phyloP scores from a whole-genome alignment of 148 eudicot species.

The Gaultheria prostrata region DNA sequence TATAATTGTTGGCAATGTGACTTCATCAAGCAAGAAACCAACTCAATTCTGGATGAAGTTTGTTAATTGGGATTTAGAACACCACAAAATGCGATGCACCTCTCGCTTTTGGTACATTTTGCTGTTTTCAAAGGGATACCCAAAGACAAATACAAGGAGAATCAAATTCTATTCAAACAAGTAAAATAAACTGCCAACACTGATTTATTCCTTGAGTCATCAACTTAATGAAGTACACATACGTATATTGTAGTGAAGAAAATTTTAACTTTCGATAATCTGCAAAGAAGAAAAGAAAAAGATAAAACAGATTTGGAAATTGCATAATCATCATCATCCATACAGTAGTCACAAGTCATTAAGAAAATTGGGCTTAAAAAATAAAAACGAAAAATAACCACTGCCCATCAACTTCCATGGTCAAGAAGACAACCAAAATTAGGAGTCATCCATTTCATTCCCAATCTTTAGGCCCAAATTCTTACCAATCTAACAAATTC shows the following conservation, averaged over 20 bases:
- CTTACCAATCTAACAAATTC: neutral
- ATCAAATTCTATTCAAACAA: neutral
- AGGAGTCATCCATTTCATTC: neutral
- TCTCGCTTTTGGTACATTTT: neutral
- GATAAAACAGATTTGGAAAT: neutral
- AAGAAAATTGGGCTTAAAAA: neutral
- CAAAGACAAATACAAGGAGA: neutral
- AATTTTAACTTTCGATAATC: neutral
- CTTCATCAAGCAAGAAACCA: neutral
- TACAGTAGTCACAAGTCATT: neutral
- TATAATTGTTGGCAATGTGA: neutral
- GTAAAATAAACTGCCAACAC: neutral
- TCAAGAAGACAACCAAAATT: neutral
- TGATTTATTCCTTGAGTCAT: neutral
- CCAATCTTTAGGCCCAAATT: neutral
- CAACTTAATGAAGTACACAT: neutral
- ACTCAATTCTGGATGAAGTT: neutral
- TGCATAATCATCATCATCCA: neutral
- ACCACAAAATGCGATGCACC: neutral
- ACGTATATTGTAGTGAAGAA: neutral
- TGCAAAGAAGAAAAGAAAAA: neutral
- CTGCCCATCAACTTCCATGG: neutral
- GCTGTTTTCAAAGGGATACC: neutral
- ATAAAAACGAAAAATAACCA: neutral
- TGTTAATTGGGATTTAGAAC: neutral